Evolutionary conservation across 208 protist species (phyloP).

Genomic region (Leishmania tropica): DNA sequence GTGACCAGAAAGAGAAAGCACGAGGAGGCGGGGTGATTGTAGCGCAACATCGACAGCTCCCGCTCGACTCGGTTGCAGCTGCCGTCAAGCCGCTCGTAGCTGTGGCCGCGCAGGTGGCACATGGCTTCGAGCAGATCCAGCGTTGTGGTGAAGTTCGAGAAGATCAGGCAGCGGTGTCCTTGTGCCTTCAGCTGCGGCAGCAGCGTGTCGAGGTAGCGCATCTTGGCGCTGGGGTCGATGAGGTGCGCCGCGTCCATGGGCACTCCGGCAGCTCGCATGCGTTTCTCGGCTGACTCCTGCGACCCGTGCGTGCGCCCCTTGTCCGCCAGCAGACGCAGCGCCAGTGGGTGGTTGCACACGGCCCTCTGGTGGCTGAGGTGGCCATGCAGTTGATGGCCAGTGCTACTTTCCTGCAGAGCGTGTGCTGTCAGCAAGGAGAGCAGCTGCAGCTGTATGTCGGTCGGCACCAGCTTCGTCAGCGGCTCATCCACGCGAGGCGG

Average conservation of each 20-base stretch:
- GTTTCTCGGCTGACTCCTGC: conserved; percentile 36
- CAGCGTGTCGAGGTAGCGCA: conserved; percentile 94
- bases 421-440: conserved; percentile 62
- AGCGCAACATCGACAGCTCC: conserved; percentile 94
- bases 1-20: conserved; percentile 97
- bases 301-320: conserved; percentile 34
- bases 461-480: conserved; percentile 61
- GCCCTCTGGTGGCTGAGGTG: conserved; percentile 83
- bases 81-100: conserved; percentile 87
- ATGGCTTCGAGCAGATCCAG: conserved; percentile 89
- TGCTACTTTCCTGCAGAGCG: conserved; percentile 47
- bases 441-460: conserved; percentile 78
- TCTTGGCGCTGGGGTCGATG: conserved; percentile 89
- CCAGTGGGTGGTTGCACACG: conserved; percentile 86
- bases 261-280: conserved; percentile 59
- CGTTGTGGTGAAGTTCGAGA: conserved; percentile 90
- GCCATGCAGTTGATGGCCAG: conserved; percentile 33
- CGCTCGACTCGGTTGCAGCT: conserved; percentile 82
- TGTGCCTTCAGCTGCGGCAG: conserved; percentile 78
- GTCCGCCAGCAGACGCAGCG: conserved; percentile 65
- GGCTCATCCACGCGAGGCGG: conserved; percentile 95
- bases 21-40: conserved; percentile 82
- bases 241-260: conserved; percentile 61
- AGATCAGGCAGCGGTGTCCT: conserved; percentile 90
- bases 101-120: conserved; percentile 69